Evolutionary conservation across 441 rosid genomes (phyloP).

Genomic region (Hura crepitans): DNA sequence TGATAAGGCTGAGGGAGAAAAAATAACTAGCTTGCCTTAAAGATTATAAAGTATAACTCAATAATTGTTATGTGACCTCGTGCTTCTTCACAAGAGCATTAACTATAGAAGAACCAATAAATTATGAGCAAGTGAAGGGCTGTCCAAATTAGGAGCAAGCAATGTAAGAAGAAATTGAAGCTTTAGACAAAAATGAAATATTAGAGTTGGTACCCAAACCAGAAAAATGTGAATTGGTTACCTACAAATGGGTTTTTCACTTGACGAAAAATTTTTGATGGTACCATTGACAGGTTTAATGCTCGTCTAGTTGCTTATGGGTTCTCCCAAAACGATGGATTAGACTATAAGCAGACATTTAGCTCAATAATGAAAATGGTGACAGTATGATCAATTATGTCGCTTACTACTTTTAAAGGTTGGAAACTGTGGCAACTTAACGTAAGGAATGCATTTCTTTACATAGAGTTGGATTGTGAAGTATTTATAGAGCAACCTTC

Average conservation of each 20-base stretch:
- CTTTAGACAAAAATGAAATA: no score
- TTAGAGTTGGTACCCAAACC: slow-evolving; percentile 14
- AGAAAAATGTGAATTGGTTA: neutral
- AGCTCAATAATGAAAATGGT: neutral
- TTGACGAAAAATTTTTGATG: slow-evolving; percentile 1
- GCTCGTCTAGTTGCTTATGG: no score
- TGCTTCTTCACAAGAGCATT: neutral
- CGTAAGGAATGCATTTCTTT: no score
- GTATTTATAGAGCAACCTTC: neutral
- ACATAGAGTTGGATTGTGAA: neutral
- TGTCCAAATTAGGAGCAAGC: neutral
- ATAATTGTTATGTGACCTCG: neutral
- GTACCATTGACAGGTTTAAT: neutral
- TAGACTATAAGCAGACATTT: neutral
- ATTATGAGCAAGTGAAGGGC: slow-evolving; percentile 4
- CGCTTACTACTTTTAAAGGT: neutral
- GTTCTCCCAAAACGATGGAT: neutral
- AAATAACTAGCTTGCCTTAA: slow-evolving; percentile 1
- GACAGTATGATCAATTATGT: neutral
- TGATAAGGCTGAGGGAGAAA: slow-evolving; percentile 4
- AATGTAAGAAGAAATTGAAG: slow-evolving; percentile 14
- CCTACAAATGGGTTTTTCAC: slow-evolving; percentile 5
- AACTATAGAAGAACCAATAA: neutral
- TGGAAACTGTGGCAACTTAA: neutral
- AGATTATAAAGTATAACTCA: slow-evolving; percentile 17